These are phyloP conservation scores for Fremontodendron californicum DNA, from an alignment of 345 rosid genomes.

Conservation along the genomic window DNA sequence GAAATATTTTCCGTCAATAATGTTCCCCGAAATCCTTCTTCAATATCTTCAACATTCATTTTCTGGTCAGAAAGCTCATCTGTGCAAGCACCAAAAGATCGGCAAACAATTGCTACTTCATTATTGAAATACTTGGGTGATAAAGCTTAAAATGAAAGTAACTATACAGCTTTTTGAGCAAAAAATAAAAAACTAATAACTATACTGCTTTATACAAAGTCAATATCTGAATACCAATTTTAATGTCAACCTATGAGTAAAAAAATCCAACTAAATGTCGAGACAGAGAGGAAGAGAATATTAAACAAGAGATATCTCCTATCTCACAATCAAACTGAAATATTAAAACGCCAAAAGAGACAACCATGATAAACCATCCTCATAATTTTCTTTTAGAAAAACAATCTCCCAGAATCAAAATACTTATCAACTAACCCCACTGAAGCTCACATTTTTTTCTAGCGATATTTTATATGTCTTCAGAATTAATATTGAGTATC, in stretches of 20 bases:
- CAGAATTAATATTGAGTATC: not conserved
- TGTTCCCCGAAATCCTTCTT: conserved; percentile 91
- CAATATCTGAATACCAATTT: not conserved
- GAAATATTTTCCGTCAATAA: conserved; percentile 68
- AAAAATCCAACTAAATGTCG: not conserved
- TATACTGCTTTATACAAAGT: not conserved
- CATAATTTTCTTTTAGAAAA: not conserved
- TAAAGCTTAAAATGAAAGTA: not conserved
- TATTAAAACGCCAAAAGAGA: not conserved
- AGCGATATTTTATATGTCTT: not conserved
- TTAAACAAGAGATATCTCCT: not conserved
- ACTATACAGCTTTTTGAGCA: not conserved
- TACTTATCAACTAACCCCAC: not conserved
- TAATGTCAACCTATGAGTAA: not conserved
- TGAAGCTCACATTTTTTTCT: not conserved
- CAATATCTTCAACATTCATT: conserved; percentile 47
- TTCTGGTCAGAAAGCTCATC: conserved; percentile 83
- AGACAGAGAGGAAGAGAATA: not conserved
- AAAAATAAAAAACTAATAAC: not conserved
- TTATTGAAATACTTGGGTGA: not conserved
- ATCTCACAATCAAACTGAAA: not conserved
- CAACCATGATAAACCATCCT: not conserved
- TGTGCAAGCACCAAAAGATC: conserved; percentile 24
- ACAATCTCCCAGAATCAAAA: not conserved
- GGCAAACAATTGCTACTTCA: conserved; percentile 4